Percentiles rank a stretch among this genome's conserved stretches.
phyloP scores from a whole-genome alignment of 2,329 filamentous ascomycete species.

The Monosporascus sp. region DNA sequence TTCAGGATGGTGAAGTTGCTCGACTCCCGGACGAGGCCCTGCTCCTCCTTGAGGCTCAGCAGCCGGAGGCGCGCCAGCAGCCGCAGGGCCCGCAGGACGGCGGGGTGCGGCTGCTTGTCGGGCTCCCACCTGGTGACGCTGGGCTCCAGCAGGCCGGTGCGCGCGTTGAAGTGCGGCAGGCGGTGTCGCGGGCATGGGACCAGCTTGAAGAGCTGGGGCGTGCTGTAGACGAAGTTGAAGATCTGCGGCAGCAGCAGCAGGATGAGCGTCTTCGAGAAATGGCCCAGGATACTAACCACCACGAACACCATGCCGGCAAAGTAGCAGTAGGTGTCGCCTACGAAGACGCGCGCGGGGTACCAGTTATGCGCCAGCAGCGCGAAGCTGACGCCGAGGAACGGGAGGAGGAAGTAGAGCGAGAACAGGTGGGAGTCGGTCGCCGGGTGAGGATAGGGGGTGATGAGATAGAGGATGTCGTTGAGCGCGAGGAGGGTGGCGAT shows the following conservation, averaged over 20 bases:
- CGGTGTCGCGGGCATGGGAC: slow-evolving; percentile 91
- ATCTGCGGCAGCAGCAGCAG: slow-evolving; percentile 89
- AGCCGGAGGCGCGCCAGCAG: slow-evolving; percentile 64
- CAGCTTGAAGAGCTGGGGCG: slow-evolving; percentile 83
- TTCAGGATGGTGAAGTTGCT: slow-evolving; percentile 93
- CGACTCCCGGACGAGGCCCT: slow-evolving; percentile 69
- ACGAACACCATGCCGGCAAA: slow-evolving; percentile 99
- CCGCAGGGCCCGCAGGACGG: slow-evolving; percentile 60
- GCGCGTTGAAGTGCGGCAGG: slow-evolving; percentile 80
- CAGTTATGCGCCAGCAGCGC: slow-evolving; percentile 89
- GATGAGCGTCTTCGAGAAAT: slow-evolving; percentile 95
- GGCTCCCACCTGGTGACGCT: slow-evolving; percentile 72
- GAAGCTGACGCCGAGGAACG: slow-evolving; percentile 86
- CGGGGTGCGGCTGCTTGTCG: slow-evolving; percentile 60
- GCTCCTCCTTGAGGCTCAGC: slow-evolving; percentile 61
- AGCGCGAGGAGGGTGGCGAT: slow-evolving; percentile 77
- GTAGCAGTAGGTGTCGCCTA: slow-evolving; percentile 98
- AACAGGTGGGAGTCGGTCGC: slow-evolving; percentile 95
- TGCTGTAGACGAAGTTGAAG: slow-evolving; percentile 94
- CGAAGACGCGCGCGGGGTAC: slow-evolving; percentile 92
- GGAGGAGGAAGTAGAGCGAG: slow-evolving; percentile 88
- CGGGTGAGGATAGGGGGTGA: slow-evolving; percentile 80
- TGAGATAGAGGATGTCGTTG: slow-evolving; percentile 86
- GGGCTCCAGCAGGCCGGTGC: slow-evolving; percentile 79
- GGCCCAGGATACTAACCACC: slow-evolving; percentile 90